Conservation (phyloP, 2,329 filamentous ascomycete genomes). For the Nemania serpens region DNA sequence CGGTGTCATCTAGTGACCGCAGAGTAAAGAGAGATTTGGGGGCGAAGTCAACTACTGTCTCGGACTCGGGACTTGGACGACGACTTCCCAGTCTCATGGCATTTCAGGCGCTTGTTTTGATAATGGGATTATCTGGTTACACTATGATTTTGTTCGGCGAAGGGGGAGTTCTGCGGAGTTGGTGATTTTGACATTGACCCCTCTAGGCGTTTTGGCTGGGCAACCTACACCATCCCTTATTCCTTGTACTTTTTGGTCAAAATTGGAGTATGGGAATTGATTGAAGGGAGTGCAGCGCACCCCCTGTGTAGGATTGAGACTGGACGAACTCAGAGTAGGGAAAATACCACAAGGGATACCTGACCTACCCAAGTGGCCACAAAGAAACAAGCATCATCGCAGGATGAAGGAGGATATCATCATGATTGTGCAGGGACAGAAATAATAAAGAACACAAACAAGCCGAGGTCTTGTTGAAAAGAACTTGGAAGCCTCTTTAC, state of each 20-base stretch:
- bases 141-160: too few relatives aligned
- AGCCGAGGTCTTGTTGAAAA: not conserved
- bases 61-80: not conserved
- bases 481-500: not conserved
- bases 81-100: not conserved
- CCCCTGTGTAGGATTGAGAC: not conserved
- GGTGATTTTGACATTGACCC: too few relatives aligned
- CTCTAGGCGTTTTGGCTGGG: too few relatives aligned
- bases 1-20: conserved; percentile 7
- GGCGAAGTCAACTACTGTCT: not conserved
- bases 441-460: not conserved
- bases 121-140: too few relatives aligned
- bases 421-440: not conserved
- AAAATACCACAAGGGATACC: not conserved
- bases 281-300: not conserved
- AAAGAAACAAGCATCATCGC: not conserved
- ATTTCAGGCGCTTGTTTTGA: too few relatives aligned
- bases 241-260: too few relatives aligned
- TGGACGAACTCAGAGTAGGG: not conserved
- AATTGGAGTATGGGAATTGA: too few relatives aligned
- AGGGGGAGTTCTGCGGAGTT: too few relatives aligned
- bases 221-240: too few relatives aligned
- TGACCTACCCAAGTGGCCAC: not conserved
- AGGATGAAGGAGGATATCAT: too few relatives aligned
- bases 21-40: not conserved